A percentile compares a stretch with the other conserved stretches of the same genome.
phyloP scores from a whole-genome alignment of 192 early-diverging fungal genomes.

The Coemansia sp. region DNA sequence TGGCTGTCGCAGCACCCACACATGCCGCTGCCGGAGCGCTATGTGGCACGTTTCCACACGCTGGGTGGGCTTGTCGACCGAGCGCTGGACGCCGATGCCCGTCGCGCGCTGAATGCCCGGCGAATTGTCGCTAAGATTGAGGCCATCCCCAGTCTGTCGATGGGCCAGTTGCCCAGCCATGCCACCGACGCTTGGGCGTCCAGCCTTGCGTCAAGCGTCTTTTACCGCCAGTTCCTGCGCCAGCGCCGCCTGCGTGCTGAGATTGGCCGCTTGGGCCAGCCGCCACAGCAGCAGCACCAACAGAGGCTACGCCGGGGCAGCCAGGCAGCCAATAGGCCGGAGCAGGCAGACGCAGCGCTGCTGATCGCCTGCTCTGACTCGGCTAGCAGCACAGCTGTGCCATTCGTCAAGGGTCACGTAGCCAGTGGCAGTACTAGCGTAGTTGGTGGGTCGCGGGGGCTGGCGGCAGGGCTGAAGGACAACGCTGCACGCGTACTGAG shows the following conservation, averaged over 20 bases:
- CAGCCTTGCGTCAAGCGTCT: conserved; percentile 35
- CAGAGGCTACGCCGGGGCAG: conserved; percentile 16
- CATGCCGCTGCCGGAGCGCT: conserved; percentile 40
- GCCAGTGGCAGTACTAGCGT: conserved; percentile 21
- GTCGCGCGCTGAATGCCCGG: conserved; percentile 14
- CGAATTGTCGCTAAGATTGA: conserved; percentile 44
- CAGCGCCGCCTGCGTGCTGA: conserved; percentile 18
- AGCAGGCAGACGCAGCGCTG: neutral
- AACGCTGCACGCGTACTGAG: conserved; percentile 43
- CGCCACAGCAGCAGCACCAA: neutral
- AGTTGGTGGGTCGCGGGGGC: conserved; percentile 21
- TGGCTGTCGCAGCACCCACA: conserved; percentile 53
- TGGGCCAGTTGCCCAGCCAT: conserved; percentile 52
- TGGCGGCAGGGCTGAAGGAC: conserved; percentile 50
- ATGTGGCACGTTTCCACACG: conserved; percentile 37
- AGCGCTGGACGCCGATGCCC: conserved; percentile 15
- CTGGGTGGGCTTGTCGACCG: conserved; percentile 32
- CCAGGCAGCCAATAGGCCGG: neutral
- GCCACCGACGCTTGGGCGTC: conserved; percentile 43
- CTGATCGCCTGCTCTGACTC: too few relatives aligned
- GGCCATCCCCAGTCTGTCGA: conserved; percentile 42
- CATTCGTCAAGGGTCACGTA: neutral
- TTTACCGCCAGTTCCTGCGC: conserved; percentile 33
- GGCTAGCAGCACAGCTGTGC: too few relatives aligned
- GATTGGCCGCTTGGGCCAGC: neutral